Percentiles rank a stretch among this genome's conserved stretches.
These are phyloP conservation scores for Penicillium olsonii DNA, from an alignment of 2,329 filamentous ascomycete species.

Conservation along the genomic window DNA sequence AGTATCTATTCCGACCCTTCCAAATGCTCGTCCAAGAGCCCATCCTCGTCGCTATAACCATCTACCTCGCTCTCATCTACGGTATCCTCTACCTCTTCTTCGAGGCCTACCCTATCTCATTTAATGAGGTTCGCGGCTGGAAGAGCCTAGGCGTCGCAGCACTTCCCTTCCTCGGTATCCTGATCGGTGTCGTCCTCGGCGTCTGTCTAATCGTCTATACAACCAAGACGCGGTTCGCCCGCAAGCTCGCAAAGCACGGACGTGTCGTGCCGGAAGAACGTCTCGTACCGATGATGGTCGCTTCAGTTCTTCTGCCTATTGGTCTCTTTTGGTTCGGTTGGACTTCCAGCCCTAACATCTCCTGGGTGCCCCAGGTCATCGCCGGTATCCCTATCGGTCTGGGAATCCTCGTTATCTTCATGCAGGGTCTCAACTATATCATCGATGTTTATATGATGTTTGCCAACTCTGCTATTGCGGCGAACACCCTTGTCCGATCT, in stretches of 20 bases:
- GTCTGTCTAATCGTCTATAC: conserved; percentile 39
- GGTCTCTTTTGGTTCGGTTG: conserved; percentile 56
- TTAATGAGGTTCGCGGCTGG: conserved; percentile 41
- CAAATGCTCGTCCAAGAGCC: conserved; percentile 52
- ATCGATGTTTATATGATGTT: conserved; percentile 45
- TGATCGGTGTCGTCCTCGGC: conserved; percentile 38
- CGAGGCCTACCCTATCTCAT: conserved; percentile 45
- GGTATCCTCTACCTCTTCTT: conserved; percentile 42
- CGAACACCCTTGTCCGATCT: conserved; percentile 39
- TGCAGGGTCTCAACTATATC: conserved; percentile 47
- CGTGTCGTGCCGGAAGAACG: conserved; percentile 45
- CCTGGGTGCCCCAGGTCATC: conserved; percentile 50
- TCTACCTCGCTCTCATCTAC: conserved; percentile 46
- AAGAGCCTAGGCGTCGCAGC: conserved; percentile 36
- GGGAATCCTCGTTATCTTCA: conserved; percentile 47
- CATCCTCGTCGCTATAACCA: conserved; percentile 50
- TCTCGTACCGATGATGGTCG: conserved; percentile 50
- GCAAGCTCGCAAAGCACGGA: conserved; percentile 33
- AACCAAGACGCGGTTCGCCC: conserved; percentile 44
- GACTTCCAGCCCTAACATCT: conserved; percentile 45
- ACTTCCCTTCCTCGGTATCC: conserved; percentile 41
- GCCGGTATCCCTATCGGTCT: conserved; percentile 48
- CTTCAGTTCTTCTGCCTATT: conserved; percentile 44
- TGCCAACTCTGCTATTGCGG: conserved; percentile 43
- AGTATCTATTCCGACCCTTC: conserved; percentile 49